These are phyloP conservation scores for Fonsecaea nubica DNA, from an alignment of 2,329 filamentous ascomycete genomes.

Conservation along the genomic window DNA sequence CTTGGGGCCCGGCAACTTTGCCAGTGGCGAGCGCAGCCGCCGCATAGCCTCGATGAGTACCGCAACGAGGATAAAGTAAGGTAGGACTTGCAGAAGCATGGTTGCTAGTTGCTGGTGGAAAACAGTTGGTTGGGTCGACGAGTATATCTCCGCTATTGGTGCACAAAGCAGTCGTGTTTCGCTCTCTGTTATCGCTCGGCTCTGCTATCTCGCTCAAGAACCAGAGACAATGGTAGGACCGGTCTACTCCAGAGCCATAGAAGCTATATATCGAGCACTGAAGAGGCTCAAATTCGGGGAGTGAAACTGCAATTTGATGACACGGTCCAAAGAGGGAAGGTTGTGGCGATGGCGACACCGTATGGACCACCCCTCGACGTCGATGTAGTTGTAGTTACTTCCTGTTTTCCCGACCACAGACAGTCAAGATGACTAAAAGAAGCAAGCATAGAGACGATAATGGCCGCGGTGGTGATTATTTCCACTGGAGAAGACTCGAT, in stretches of 20 bases:
- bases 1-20: conserved; percentile 24
- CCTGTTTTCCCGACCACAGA: not conserved
- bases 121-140: not conserved
- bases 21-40: conserved; percentile 5
- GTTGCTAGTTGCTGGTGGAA: not conserved
- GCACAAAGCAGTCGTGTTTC: not conserved
- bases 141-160: not conserved
- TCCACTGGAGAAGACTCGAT: not conserved
- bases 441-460: not conserved
- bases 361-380: not conserved
- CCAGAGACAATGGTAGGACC: not conserved
- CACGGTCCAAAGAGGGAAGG: not conserved
- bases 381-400: not conserved
- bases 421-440: not conserved
- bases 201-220: not conserved
- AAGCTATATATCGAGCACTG: not conserved
- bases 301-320: not conserved
- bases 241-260: not conserved
- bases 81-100: not conserved
- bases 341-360: not conserved
- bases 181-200: not conserved
- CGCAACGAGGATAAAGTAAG: not conserved
- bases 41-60: not conserved
- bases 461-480: not conserved
- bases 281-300: not conserved